Percentiles rank a stretch among this genome's conserved stretches.
Evolutionary conservation across 2,329 filamentous ascomycete species (phyloP).

Genomic region (Proliferodiscus dingleyae): DNA sequence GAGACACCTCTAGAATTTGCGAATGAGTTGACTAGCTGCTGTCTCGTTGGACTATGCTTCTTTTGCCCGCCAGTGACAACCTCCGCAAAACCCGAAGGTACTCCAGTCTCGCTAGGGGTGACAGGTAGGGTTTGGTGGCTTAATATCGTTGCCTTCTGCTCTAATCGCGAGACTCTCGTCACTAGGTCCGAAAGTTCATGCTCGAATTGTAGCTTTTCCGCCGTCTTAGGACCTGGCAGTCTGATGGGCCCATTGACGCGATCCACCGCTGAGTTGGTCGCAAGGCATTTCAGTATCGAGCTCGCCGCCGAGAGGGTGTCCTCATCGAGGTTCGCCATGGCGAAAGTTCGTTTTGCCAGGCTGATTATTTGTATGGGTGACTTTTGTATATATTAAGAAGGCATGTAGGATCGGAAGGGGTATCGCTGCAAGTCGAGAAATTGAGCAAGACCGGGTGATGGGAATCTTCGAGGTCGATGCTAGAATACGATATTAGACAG

Average conservation of each 20-base stretch:
- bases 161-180: constrained; percentile 73
- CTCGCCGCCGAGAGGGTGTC: constrained; percentile 49
- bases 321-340: constrained; percentile 39
- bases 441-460: background rate
- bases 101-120: constrained; percentile 71
- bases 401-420: constrained; percentile 15
- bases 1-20: constrained; percentile 26
- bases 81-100: constrained; percentile 60
- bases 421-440: background rate
- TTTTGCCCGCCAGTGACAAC: constrained; percentile 35
- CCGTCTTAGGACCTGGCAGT: constrained; percentile 71
- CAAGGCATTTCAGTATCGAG: constrained; percentile 50
- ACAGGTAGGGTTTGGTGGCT: constrained; percentile 63
- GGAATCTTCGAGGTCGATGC: background rate
- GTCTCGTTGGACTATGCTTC: constrained; percentile 30
- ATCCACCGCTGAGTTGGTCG: constrained; percentile 27
- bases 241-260: constrained; percentile 40
- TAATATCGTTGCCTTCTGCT: constrained; percentile 65
- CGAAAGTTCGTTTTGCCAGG: constrained; percentile 22
- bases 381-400: constrained; percentile 19
- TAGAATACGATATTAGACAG: background rate
- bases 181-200: constrained; percentile 75
- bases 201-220: constrained; percentile 76
- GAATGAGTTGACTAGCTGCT: constrained; percentile 37
- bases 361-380: constrained; percentile 13